These are phyloP conservation scores for Olyra latifolia DNA, from an alignment of 176 grass and related monocot species.

Conservation along the genomic window DNA sequence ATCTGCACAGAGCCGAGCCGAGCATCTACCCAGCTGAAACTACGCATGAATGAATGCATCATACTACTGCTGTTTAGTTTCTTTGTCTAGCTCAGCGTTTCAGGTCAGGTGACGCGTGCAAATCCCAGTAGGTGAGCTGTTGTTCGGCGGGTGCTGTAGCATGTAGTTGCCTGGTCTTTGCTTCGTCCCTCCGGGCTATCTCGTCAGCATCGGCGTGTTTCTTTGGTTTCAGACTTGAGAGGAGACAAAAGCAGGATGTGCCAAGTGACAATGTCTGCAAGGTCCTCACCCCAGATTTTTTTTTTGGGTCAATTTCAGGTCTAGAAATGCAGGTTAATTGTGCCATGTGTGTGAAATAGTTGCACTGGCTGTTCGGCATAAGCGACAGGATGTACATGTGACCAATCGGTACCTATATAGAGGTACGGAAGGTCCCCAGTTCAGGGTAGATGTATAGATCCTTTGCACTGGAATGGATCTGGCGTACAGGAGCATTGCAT, in stretches of 20 bases:
- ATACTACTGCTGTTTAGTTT: not conserved
- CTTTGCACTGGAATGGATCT: not conserved
- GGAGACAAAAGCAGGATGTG: conserved; percentile 34
- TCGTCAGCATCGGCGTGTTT: conserved; percentile 8
- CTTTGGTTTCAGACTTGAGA: not conserved
- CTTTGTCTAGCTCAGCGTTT: not conserved
- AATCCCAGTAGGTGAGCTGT: conserved; percentile 50
- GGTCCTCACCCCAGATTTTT: conserved; percentile 20
- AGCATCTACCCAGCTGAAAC: not conserved
- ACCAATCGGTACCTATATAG: not conserved
- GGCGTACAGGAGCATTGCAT: not conserved
- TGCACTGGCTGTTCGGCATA: not conserved
- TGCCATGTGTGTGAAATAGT: not conserved
- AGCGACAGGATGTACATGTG: not conserved
- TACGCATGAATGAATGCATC: not conserved
- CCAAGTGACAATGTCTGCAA: conserved; percentile 22
- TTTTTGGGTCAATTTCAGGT: not conserved
- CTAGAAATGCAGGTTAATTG: not conserved
- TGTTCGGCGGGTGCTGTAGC: conserved; percentile 17
- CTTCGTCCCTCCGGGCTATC: conserved; percentile 9
- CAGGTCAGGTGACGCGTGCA: conserved; percentile 21
- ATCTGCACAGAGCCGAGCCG: not conserved
- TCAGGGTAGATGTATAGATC: not conserved
- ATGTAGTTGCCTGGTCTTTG: conserved; percentile 7
- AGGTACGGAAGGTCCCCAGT: not conserved